Conservation (phyloP, 2,329 filamentous ascomycete species). For the Aureobasidium leucospermi region DNA sequence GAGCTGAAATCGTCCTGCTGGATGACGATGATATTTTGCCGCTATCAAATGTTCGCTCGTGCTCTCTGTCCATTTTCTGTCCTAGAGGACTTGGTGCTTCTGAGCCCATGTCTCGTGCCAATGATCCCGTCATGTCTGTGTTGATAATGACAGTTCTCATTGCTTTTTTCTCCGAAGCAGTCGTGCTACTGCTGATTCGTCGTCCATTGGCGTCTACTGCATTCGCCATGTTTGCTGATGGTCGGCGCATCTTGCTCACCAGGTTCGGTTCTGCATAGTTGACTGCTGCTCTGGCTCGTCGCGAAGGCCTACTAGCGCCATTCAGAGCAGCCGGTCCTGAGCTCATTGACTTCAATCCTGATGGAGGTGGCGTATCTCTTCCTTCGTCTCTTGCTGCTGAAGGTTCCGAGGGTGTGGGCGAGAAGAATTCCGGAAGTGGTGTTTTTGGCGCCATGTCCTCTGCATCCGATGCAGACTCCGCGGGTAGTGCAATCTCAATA, state of each 20-base stretch:
- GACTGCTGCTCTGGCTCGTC: constrained; percentile 39
- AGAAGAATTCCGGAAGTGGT: constrained; percentile 32
- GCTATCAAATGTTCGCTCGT: constrained; percentile 2
- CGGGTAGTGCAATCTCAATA: constrained; percentile 5
- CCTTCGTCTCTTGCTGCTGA: constrained; percentile 38
- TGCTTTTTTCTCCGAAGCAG: background rate
- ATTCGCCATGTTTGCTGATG: constrained; percentile 39
- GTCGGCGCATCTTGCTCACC: constrained; percentile 42
- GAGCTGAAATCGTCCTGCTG: constrained; percentile 14
- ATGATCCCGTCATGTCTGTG: constrained; percentile 20
- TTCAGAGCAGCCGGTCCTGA: constrained; percentile 20
- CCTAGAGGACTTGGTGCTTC: constrained; percentile 19
- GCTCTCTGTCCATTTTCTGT: constrained; percentile 15
- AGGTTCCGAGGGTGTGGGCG: constrained; percentile 37
- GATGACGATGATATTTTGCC: background rate
- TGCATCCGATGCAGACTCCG: background rate
- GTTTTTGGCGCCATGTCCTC: constrained; percentile 20
- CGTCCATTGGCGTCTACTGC: constrained; percentile 27
- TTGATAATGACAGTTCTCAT: constrained; percentile 22
- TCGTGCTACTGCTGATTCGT: background rate
- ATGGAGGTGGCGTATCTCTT: constrained; percentile 31
- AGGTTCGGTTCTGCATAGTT: constrained; percentile 45
- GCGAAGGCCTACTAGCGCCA: constrained; percentile 32
- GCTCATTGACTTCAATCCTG: constrained; percentile 9
- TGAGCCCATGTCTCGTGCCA: background rate